phyloP scores from a whole-genome alignment of 345 rosid genomes.

The Viola odorata region DNA sequence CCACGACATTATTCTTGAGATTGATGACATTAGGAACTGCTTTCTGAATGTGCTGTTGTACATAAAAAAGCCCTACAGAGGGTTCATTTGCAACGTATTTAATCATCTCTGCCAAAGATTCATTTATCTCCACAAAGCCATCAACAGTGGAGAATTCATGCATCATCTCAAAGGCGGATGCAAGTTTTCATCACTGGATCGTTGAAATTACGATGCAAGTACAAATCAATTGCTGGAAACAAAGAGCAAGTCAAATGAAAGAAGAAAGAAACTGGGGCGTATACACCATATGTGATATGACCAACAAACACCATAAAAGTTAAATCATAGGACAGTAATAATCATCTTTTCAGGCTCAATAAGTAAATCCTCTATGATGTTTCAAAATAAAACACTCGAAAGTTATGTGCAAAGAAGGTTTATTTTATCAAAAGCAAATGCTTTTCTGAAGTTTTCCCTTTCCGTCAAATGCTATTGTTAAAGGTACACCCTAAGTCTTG shows the following conservation, averaged over 20 bases:
- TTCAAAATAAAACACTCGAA: too few species aligned
- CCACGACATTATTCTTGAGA: conserved; percentile 46
- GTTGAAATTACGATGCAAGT: not conserved
- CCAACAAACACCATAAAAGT: too few species aligned
- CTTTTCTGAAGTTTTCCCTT: too few species aligned
- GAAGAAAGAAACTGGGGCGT: too few species aligned
- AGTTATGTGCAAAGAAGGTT: too few species aligned
- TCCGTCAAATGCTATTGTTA: too few species aligned
- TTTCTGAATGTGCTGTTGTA: conserved; percentile 74
- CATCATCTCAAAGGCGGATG: conserved; percentile 54
- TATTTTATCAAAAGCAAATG: too few species aligned
- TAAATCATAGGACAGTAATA: too few species aligned
- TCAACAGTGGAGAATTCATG: conserved; percentile 85
- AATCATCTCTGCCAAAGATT: conserved; percentile 84
- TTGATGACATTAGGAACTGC: conserved; percentile 63
- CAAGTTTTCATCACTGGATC: conserved; percentile 46
- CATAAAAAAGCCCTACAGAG: conserved; percentile 83
- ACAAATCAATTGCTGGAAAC: not conserved
- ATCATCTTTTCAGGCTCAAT: too few species aligned
- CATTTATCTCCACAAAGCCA: conserved; percentile 89
- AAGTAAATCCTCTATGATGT: too few species aligned
- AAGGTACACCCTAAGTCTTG: too few species aligned
- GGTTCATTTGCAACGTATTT: conserved; percentile 90
- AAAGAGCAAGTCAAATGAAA: not conserved
- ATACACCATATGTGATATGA: too few species aligned